Evolutionary conservation across 2,329 filamentous ascomycete genomes (phyloP).

Genomic region (Bipolaris victoriae): DNA sequence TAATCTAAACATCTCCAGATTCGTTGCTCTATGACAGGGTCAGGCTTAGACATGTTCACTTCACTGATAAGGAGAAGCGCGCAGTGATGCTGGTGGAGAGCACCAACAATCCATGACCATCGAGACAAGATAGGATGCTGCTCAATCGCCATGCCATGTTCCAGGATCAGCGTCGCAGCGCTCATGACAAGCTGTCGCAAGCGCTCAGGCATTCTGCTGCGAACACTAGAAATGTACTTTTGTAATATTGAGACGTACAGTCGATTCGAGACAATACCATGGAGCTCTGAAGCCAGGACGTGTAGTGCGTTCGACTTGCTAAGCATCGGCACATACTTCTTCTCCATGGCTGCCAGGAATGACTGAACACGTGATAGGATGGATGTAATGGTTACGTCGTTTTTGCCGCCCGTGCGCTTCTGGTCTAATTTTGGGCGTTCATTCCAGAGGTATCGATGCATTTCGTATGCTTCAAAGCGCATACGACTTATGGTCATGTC

Average conservation of each 20-base stretch:
- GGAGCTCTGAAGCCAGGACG: slow-evolving; percentile 66
- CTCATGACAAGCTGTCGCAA: slow-evolving; percentile 68
- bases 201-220: slow-evolving; percentile 63
- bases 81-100: slow-evolving; percentile 74
- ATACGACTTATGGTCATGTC: slow-evolving; percentile 71
- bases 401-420: slow-evolving; percentile 28
- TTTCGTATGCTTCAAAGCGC: slow-evolving; percentile 74
- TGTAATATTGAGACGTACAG: slow-evolving; percentile 72
- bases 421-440: slow-evolving; percentile 70
- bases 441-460: slow-evolving; percentile 73
- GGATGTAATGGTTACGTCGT: slow-evolving; percentile 57
- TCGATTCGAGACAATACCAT: slow-evolving; percentile 67
- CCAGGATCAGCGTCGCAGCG: slow-evolving; percentile 62
- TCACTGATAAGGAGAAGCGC: slow-evolving; percentile 73
- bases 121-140: slow-evolving; percentile 58
- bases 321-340: slow-evolving; percentile 69
- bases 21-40: slow-evolving; percentile 64
- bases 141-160: slow-evolving; percentile 62
- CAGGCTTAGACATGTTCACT: slow-evolving; percentile 64
- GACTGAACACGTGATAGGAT: slow-evolving; percentile 72
- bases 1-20: slow-evolving; percentile 77
- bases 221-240: slow-evolving; percentile 64
- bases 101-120: slow-evolving; percentile 74
- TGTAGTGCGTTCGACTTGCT: slow-evolving; percentile 68
- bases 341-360: slow-evolving; percentile 68